Percentiles rank a stretch among this genome's conserved stretches.
These are phyloP conservation scores for Sporothrix inflata DNA, from an alignment of 2,329 filamentous ascomycete genomes.

Conservation along the genomic window DNA sequence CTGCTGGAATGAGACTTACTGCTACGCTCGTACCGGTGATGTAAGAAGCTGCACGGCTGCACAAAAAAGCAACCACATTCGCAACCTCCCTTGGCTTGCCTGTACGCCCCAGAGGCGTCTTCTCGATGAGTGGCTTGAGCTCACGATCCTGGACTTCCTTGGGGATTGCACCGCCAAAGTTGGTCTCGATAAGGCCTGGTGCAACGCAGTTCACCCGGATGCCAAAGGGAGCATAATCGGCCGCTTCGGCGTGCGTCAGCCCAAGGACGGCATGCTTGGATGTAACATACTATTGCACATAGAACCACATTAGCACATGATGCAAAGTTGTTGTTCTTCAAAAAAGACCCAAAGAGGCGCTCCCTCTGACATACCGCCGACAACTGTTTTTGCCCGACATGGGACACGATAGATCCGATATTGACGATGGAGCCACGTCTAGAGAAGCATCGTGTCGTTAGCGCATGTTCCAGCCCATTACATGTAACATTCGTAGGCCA, in stretches of 20 bases:
- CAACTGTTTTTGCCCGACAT: not conserved
- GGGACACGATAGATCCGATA: not conserved
- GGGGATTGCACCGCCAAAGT: not conserved
- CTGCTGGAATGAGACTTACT: too few species aligned
- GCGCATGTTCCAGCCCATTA: too few species aligned
- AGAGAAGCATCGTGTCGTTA: not conserved
- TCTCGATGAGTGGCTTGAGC: not conserved
- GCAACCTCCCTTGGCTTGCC: not conserved
- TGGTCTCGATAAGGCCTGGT: not conserved
- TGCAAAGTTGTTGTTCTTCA: too few species aligned
- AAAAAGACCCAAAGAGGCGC: too few species aligned
- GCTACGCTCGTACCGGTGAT: not conserved
- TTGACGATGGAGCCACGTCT: slow-evolving; percentile 9
- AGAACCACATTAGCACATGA: not conserved
- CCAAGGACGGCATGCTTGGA: not conserved
- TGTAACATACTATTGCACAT: not conserved
- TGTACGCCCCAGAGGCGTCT: not conserved
- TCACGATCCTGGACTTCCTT: not conserved
- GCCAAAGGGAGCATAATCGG: not conserved
- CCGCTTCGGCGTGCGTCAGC: not conserved
- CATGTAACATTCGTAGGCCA: too few species aligned
- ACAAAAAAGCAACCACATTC: not conserved
- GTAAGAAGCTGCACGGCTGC: not conserved
- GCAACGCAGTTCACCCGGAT: not conserved
- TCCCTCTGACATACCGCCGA: not conserved